phyloP scores from a whole-genome alignment of 2,329 filamentous ascomycete species.

The Fusarium sp. region DNA sequence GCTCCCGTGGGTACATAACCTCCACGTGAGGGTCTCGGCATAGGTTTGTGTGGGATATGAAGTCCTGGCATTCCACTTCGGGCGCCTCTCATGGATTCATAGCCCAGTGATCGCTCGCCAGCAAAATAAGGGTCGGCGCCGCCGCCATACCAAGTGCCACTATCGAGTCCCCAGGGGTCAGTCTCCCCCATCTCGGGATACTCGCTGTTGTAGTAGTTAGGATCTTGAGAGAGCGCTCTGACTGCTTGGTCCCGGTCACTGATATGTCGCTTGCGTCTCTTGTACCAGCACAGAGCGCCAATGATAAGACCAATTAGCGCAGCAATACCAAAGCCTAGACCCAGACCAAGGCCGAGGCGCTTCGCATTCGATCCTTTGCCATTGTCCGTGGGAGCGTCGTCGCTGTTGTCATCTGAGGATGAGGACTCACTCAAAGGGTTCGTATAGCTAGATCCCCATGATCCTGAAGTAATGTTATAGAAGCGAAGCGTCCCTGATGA shows the following conservation, averaged over 20 bases:
- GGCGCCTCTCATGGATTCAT: slow-evolving; percentile 62
- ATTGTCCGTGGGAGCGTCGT: slow-evolving; percentile 44
- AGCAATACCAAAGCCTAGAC: slow-evolving; percentile 71
- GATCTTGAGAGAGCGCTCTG: slow-evolving; percentile 64
- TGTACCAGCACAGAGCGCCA: slow-evolving; percentile 66
- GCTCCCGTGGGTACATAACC: slow-evolving; percentile 53
- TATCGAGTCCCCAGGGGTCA: slow-evolving; percentile 46
- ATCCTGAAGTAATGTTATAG: slow-evolving; percentile 69
- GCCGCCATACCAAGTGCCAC: slow-evolving; percentile 61
- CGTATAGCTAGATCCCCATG: slow-evolving; percentile 65
- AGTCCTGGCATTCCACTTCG: slow-evolving; percentile 45
- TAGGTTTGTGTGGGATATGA: slow-evolving; percentile 54
- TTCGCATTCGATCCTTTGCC: slow-evolving; percentile 42
- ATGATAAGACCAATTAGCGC: slow-evolving; percentile 62
- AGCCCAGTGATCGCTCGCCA: slow-evolving; percentile 61
- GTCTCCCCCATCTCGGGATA: slow-evolving; percentile 62
- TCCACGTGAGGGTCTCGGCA: slow-evolving; percentile 49
- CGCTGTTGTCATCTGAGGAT: slow-evolving; percentile 18
- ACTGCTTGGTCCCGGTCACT: slow-evolving; percentile 62
- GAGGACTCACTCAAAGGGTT: slow-evolving; percentile 55
- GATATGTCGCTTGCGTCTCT: slow-evolving; percentile 54
- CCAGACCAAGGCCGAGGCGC: slow-evolving; percentile 55
- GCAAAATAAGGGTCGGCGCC: slow-evolving; percentile 58
- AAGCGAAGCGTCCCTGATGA: slow-evolving; percentile 57
- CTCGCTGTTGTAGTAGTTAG: slow-evolving; percentile 59